phyloP scores from a whole-genome alignment of 2,329 filamentous ascomycete genomes.

The Penicillium thymicola region DNA sequence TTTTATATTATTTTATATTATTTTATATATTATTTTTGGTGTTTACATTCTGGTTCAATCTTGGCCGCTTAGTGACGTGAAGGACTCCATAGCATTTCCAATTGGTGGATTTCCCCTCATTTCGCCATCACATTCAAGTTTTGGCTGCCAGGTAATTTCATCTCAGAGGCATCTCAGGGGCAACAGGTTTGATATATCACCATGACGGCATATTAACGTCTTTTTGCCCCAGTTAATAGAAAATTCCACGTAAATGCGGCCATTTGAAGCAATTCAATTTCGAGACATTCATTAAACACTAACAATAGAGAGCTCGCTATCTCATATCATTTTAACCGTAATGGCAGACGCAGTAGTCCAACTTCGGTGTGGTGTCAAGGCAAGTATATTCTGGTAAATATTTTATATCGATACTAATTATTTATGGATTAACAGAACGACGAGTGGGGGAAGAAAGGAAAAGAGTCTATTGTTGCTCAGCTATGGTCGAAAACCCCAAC shows the following conservation, averaged over 20 bases:
- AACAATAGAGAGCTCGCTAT: not conserved
- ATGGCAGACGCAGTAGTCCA: constrained; percentile 55
- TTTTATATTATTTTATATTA: no score
- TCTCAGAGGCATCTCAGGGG: not conserved
- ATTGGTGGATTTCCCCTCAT: not conserved
- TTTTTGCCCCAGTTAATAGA: not conserved
- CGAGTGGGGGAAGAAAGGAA: constrained; percentile 68
- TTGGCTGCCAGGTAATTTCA: not conserved
- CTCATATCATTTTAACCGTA: not conserved
- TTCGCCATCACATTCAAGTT: no score
- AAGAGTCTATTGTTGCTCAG: constrained; percentile 62
- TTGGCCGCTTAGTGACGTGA: not conserved
- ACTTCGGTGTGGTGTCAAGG: constrained; percentile 54
- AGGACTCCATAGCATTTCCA: not conserved
- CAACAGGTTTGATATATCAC: not conserved
- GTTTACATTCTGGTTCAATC: not conserved
- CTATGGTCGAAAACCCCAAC: constrained; percentile 65
- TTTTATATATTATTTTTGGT: no score
- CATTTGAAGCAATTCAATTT: not conserved
- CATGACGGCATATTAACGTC: constrained; percentile 11
- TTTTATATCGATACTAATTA: not conserved
- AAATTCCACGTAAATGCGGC: not conserved
- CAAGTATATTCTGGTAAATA: constrained; percentile 11
- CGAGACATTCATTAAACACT: not conserved
- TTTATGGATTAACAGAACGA: constrained; percentile 50